phyloP scores from a whole-genome alignment of 345 rosid genomes.

The Hevea brasiliensis region DNA sequence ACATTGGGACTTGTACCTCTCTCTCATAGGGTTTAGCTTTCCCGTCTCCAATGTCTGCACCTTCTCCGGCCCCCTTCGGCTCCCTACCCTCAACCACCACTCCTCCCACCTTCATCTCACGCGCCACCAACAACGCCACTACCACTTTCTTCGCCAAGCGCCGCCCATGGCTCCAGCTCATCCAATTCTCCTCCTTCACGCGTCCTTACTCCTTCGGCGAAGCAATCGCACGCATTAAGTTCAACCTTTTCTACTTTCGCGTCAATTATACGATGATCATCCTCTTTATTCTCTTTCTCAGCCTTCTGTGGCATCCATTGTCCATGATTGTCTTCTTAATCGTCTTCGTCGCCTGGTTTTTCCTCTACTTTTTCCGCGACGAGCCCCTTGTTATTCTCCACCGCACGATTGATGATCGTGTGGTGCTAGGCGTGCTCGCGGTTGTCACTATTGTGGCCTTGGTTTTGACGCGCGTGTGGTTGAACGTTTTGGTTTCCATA shows the following conservation, averaged over 20 bases:
- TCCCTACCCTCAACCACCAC: slow-evolving; percentile 22
- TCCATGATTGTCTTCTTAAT: slow-evolving; percentile 61
- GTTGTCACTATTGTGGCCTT: slow-evolving; percentile 47
- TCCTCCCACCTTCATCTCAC: slow-evolving; percentile 27
- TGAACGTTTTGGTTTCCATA: slow-evolving; percentile 57
- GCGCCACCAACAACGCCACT: slow-evolving; percentile 29
- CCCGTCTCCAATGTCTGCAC: slow-evolving; percentile 23
- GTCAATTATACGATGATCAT: slow-evolving; percentile 57
- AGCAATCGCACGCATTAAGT: slow-evolving; percentile 41
- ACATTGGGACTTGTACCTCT: too few relatives aligned
- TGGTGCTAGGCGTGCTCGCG: slow-evolving; percentile 45
- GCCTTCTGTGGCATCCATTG: slow-evolving; percentile 73
- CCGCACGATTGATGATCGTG: slow-evolving; percentile 53
- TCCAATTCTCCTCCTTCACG: slow-evolving; percentile 34
- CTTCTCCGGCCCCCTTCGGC: slow-evolving; percentile 18
- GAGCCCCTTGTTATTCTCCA: slow-evolving; percentile 38
- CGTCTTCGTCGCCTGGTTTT: slow-evolving; percentile 59
- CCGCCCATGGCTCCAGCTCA: slow-evolving; percentile 63
- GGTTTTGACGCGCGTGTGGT: slow-evolving; percentile 55
- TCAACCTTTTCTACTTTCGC: slow-evolving; percentile 58
- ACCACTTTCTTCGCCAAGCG: slow-evolving; percentile 40
- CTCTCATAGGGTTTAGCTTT: too few relatives aligned
- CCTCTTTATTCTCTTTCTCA: slow-evolving; percentile 52
- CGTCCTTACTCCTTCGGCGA: slow-evolving; percentile 50
- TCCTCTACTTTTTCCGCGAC: slow-evolving; percentile 62